Conservation (phyloP, 2,329 filamentous ascomycete genomes). For the Pseudophaeomoniella oleicola region DNA sequence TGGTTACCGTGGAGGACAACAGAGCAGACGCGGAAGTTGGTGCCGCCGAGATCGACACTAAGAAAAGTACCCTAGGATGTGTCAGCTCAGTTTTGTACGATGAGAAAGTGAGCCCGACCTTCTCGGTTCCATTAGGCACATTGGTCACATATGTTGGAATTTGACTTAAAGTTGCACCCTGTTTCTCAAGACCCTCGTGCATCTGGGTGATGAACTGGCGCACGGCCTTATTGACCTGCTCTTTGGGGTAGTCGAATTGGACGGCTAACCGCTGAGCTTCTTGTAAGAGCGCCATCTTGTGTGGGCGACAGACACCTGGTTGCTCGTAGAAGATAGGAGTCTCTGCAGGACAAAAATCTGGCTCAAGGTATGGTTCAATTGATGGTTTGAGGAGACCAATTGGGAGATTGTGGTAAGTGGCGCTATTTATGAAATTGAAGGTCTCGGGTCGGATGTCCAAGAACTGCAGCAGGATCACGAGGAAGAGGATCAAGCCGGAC, state of each 20-base stretch:
- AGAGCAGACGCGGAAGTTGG: slow-evolving; percentile 96
- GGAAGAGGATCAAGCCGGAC: slow-evolving; percentile 4
- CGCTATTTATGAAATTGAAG: background rate
- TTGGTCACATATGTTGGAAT: slow-evolving; percentile 95
- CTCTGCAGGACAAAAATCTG: slow-evolving; percentile 1
- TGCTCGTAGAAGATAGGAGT: slow-evolving; percentile 11
- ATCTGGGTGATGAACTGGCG: slow-evolving; percentile 78
- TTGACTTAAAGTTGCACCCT: slow-evolving; percentile 75
- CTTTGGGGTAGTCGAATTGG: slow-evolving; percentile 72
- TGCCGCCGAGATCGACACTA: slow-evolving; percentile 93
- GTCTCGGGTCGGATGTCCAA: slow-evolving; percentile 1
- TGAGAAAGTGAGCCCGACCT: slow-evolving; percentile 41
- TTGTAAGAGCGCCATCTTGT: slow-evolving; percentile 31
- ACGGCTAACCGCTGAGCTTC: slow-evolving; percentile 68
- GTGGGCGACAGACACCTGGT: slow-evolving; percentile 8
- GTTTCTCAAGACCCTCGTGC: slow-evolving; percentile 65
- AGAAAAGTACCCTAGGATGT: slow-evolving; percentile 70
- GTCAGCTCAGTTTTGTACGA: slow-evolving; percentile 2
- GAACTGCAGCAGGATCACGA: slow-evolving; percentile 3
- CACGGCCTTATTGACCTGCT: slow-evolving; percentile 66
- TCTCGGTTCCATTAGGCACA: slow-evolving; percentile 93
- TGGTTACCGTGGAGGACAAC: slow-evolving; percentile 86
- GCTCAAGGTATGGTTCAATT: background rate
- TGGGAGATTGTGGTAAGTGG: background rate
- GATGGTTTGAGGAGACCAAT: background rate